phyloP scores from a whole-genome alignment of 2,329 filamentous ascomycete species.

The Anthostomella pinea region DNA sequence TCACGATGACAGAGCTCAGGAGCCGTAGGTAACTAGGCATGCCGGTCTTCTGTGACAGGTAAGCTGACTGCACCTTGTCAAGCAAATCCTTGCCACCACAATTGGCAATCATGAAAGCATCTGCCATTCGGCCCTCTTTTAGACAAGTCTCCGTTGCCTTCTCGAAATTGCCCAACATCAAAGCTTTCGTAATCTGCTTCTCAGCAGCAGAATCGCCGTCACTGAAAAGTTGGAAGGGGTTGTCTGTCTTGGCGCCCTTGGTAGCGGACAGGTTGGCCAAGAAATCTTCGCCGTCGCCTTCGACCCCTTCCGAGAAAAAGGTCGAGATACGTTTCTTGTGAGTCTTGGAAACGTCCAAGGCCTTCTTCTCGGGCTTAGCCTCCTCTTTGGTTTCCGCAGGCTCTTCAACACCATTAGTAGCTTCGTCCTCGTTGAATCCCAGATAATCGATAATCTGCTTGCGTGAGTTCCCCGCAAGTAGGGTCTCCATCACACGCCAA shows the following conservation, averaged over 20 bases:
- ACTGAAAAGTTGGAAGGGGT: constrained; percentile 86
- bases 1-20: constrained; percentile 85
- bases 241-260: constrained; percentile 89
- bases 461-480: constrained; percentile 82
- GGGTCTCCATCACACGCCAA: constrained; percentile 89
- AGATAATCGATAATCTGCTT: constrained; percentile 84
- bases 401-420: constrained; percentile 46
- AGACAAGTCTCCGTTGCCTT: constrained; percentile 86
- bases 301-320: constrained; percentile 72
- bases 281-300: constrained; percentile 77
- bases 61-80: constrained; percentile 88
- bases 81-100: constrained; percentile 91
- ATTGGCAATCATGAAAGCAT: constrained; percentile 97
- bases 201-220: constrained; percentile 83
- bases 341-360: constrained; percentile 33
- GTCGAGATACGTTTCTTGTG: constrained; percentile 65
- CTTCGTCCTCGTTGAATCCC: constrained; percentile 70
- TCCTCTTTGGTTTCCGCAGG: constrained; percentile 34
- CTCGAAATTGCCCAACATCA: constrained; percentile 89
- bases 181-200: constrained; percentile 78
- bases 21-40: constrained; percentile 90
- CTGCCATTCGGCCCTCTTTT: constrained; percentile 84
- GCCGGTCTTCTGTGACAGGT: constrained; percentile 77
- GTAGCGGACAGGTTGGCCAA: constrained; percentile 79
- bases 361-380: constrained; percentile 41